phyloP scores from a whole-genome alignment of 768 basidiomycete genomes.

The Hygrocybe punicea region DNA sequence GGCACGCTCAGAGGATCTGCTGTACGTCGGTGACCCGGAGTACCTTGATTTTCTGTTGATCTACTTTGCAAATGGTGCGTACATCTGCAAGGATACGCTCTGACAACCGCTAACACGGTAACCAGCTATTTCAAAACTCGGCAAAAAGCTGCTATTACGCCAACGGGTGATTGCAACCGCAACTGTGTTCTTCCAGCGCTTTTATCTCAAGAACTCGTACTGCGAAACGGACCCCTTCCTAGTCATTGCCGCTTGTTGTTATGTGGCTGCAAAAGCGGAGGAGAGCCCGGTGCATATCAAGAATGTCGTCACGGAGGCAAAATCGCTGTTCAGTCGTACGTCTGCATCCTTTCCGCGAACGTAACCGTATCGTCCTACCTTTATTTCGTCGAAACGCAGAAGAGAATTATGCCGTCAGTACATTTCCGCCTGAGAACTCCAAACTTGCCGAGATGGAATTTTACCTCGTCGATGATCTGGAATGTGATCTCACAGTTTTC shows the following conservation, averaged over 20 bases:
- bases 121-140: constrained; percentile 80
- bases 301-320: constrained; percentile 80
- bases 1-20: constrained; percentile 74
- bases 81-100: neutral
- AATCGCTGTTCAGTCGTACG: constrained; percentile 69
- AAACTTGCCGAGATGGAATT: constrained; percentile 99
- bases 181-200: constrained; percentile 92
- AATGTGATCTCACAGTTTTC: constrained; percentile 90
- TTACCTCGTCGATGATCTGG: constrained; percentile 93
- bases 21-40: constrained; percentile 76
- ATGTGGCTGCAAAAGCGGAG: constrained; percentile 96
- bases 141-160: constrained; percentile 75
- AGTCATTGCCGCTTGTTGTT: constrained; percentile 89
- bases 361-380: neutral
- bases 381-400: constrained; percentile 31
- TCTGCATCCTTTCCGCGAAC: constrained; percentile 9
- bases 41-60: constrained; percentile 77
- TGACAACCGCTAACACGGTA: neutral
- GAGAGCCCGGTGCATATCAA: constrained; percentile 96
- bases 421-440: constrained; percentile 84
- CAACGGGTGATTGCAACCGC: constrained; percentile 94
- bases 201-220: constrained; percentile 93
- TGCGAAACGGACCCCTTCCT: constrained; percentile 95
- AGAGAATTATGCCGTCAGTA: constrained; percentile 67
- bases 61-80: constrained; percentile 80